phyloP scores from a whole-genome alignment of 164 flowering plant species.

The Tetrastigma voinierianum region DNA sequence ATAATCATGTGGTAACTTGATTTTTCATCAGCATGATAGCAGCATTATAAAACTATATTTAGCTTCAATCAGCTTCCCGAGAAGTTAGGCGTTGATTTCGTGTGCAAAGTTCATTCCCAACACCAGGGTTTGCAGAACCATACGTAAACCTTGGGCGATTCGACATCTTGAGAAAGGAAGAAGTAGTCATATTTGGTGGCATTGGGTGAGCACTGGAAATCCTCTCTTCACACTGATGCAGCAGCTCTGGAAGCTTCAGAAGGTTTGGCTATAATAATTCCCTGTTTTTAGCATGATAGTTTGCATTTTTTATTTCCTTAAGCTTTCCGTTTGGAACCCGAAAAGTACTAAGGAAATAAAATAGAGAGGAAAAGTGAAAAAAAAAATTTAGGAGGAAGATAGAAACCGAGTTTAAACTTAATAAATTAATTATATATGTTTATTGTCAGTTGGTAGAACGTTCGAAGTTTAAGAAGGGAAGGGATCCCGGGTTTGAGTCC shows the following conservation, averaged over 20 bases:
- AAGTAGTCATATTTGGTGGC: constrained; percentile 94
- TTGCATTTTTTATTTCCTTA: no score
- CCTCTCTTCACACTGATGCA: constrained; percentile 88
- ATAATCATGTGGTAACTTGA: neutral
- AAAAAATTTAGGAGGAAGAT: no score
- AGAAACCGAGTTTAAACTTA: no score
- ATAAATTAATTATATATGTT: no score
- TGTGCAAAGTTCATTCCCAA: constrained; percentile 69
- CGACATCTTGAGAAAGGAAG: constrained; percentile 95
- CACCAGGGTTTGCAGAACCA: constrained; percentile 83
- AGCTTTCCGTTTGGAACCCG: no score
- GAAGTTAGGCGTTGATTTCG: constrained; percentile 78
- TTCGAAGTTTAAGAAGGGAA: no score
- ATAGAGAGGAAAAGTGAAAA: no score
- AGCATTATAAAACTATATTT: constrained; percentile 84
- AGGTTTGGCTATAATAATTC: constrained; percentile 43
- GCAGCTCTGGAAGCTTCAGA: constrained; percentile 94
- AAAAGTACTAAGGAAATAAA: no score
- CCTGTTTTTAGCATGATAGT: no score
- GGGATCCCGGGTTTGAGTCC: no score
- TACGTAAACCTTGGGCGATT: constrained; percentile 75
- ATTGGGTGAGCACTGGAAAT: constrained; percentile 86
- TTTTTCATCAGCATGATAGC: constrained; percentile 82
- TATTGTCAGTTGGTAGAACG: no score
- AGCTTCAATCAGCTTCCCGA: constrained; percentile 88